Percentiles rank a stretch among this genome's conserved stretches.
These are phyloP conservation scores for Ceratocystis diversiconidia DNA, from an alignment of 2,329 filamentous ascomycete species.

Conservation along the genomic window DNA sequence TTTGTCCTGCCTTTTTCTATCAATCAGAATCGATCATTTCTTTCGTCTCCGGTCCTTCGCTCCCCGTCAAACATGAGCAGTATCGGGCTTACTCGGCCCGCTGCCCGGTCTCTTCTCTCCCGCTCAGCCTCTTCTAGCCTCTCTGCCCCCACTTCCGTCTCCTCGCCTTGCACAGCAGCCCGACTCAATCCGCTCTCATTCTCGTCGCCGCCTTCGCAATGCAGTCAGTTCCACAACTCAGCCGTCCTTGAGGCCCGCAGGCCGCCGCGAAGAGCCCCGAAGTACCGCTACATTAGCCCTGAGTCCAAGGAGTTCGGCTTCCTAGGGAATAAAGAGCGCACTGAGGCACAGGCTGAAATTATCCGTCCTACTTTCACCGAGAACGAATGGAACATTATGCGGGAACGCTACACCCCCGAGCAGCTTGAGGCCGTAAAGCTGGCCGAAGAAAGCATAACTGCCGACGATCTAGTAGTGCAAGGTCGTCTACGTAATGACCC, in stretches of 20 bases:
- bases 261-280: slow-evolving; percentile 4
- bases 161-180: background rate
- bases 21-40: background rate
- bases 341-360: slow-evolving; percentile 5
- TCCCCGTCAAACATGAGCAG: slow-evolving; percentile 13
- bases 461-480: slow-evolving; percentile 59
- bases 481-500: slow-evolving; percentile 58
- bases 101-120: slow-evolving; percentile 11
- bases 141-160: slow-evolving; percentile 19
- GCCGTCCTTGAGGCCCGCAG: slow-evolving; percentile 34
- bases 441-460: slow-evolving; percentile 61
- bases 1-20: too few relatives aligned
- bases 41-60: background rate
- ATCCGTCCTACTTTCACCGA: slow-evolving; percentile 47
- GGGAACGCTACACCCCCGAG: slow-evolving; percentile 58
- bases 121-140: slow-evolving; percentile 19
- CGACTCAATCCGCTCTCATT: background rate
- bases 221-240: slow-evolving; percentile 39
- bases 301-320: slow-evolving; percentile 11
- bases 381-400: slow-evolving; percentile 48
- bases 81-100: slow-evolving; percentile 11
- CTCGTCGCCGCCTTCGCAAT: slow-evolving; percentile 19
- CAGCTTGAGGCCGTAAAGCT: slow-evolving; percentile 72
- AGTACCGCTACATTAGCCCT: slow-evolving; percentile 14
- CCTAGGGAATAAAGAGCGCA: slow-evolving; percentile 2